Evolutionary conservation across 78 protist genomes (phyloP).

Genomic region (Dictyostelium firmibasis): DNA sequence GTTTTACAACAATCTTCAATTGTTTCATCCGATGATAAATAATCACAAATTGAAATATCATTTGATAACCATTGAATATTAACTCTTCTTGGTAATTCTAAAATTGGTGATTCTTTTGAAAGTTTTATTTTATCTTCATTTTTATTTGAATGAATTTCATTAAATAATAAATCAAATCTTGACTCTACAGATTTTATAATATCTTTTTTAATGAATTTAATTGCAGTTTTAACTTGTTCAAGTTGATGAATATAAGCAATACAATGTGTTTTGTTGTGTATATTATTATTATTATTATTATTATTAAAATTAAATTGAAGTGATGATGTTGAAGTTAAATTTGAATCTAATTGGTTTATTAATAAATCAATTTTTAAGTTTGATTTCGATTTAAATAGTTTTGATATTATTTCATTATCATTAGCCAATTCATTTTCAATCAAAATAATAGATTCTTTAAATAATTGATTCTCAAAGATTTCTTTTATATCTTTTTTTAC

Average conservation of each 20-base stretch:
- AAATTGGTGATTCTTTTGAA: background rate
- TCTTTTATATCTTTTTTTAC: background rate
- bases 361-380: background rate
- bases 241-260: background rate
- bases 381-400: background rate
- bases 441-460: background rate
- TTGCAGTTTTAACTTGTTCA: background rate
- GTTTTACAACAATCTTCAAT: background rate
- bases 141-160: no score
- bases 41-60: background rate
- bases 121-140: background rate
- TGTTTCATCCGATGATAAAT: background rate
- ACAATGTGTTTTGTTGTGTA: background rate
- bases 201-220: background rate
- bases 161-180: background rate
- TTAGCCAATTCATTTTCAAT: background rate
- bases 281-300: background rate
- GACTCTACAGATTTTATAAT: background rate
- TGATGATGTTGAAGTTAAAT: background rate
- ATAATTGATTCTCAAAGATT: background rate
- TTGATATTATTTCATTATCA: background rate
- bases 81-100: conserved; percentile 15
- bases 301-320: background rate
- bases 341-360: background rate
- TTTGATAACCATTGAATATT: background rate